A percentile compares a stretch with the other conserved stretches of the same genome.
These are phyloP conservation scores for Picochlorum sp. DNA, from an alignment of 139 green algal genomes.

Conservation along the genomic window DNA sequence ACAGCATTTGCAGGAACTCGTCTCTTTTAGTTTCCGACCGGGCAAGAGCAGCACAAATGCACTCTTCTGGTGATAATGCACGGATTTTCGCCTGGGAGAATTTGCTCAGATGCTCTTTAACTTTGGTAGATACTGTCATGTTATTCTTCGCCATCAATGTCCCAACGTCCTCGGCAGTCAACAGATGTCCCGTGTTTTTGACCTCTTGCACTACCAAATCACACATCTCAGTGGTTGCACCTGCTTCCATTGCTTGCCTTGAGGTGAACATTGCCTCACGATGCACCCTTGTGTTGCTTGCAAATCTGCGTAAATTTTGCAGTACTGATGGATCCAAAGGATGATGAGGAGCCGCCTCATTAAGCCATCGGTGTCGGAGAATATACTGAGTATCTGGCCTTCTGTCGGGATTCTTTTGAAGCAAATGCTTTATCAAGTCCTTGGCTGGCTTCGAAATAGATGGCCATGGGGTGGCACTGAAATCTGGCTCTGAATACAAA, in stretches of 20 bases:
- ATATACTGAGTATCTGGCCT: constrained; percentile 27
- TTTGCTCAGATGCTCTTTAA: background rate
- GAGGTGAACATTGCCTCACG: constrained; percentile 66
- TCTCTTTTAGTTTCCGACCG: constrained; percentile 1
- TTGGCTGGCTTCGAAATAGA: constrained; percentile 21
- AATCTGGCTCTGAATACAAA: constrained; percentile 32
- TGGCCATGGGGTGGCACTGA: constrained; percentile 35
- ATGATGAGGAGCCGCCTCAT: constrained; percentile 24
- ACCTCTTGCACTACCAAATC: background rate
- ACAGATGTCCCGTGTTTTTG: background rate
- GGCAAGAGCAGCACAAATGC: constrained; percentile 13
- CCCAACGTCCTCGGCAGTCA: background rate
- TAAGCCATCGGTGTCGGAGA: constrained; percentile 34
- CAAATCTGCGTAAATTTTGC: constrained; percentile 41
- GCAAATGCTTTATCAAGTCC: constrained; percentile 35
- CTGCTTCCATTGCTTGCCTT: background rate
- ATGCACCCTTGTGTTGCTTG: constrained; percentile 73
- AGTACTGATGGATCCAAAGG: constrained; percentile 36
- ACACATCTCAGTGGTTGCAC: background rate
- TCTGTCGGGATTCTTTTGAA: constrained; percentile 23
- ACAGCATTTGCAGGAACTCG: constrained; percentile 15
- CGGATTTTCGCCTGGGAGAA: background rate
- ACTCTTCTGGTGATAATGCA: constrained; percentile 8
- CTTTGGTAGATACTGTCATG: background rate
- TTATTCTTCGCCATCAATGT: background rate